Percentiles rank a stretch among this genome's conserved stretches.
Conservation (phyloP, 345 rosid genomes). For the Eucalyptus tenuipes region DNA sequence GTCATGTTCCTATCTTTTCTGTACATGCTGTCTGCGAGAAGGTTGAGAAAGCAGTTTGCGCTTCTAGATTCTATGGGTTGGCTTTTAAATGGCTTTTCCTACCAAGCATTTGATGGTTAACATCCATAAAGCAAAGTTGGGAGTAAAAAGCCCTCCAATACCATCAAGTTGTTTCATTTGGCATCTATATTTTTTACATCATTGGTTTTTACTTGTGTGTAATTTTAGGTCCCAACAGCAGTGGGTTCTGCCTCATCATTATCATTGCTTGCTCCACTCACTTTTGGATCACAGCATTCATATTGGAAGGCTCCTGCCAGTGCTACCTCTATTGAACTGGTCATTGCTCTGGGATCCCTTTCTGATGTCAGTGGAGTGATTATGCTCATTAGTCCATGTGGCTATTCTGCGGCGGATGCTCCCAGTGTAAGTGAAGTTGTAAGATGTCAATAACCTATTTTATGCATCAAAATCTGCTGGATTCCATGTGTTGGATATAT, state of each 20-base stretch:
- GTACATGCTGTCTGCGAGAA: background rate
- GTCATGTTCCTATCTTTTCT: background rate
- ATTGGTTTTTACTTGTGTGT: background rate
- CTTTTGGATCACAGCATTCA: constrained; percentile 34
- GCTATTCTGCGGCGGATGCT: constrained; percentile 76
- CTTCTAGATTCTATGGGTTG: background rate
- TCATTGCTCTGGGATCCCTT: constrained; percentile 47
- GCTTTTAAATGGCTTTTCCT: background rate
- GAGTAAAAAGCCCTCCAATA: background rate
- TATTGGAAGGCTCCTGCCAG: constrained; percentile 89
- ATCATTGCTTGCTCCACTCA: constrained; percentile 67
- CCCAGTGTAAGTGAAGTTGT: constrained; percentile 46
- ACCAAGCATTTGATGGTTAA: background rate
- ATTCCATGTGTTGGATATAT: background rate
- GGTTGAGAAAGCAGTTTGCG: background rate
- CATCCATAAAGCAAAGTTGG: background rate
- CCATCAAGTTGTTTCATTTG: background rate
- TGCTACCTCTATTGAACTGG: constrained; percentile 49
- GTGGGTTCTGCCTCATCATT: constrained; percentile 67
- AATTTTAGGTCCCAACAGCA: constrained; percentile 76
- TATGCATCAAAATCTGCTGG: background rate
- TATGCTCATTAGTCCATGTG: constrained; percentile 85
- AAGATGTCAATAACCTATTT: background rate
- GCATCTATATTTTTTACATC: background rate
- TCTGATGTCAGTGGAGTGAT: constrained; percentile 79